phyloP scores from a whole-genome alignment of 2,329 filamentous ascomycete genomes.

The Calonectria honghensis region DNA sequence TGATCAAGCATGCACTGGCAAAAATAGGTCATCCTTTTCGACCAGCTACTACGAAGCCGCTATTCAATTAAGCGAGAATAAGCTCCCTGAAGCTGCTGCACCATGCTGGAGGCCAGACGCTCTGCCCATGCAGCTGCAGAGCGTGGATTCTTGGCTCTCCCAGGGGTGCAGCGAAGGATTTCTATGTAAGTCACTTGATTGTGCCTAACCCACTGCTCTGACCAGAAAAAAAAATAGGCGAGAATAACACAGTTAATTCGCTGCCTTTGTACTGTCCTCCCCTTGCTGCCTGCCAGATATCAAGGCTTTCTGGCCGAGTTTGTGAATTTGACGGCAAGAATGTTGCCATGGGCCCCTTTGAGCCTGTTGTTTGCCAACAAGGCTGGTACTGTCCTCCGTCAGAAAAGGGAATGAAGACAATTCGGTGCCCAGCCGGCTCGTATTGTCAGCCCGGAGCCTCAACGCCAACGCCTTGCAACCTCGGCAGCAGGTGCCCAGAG shows the following conservation, averaged over 20 bases:
- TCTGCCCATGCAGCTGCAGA: conserved; percentile 64
- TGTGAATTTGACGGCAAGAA: conserved; percentile 60
- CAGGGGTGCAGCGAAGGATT: conserved; percentile 65
- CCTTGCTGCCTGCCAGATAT: conserved; percentile 60
- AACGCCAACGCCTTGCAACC: conserved; percentile 67
- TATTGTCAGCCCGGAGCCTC: conserved; percentile 72
- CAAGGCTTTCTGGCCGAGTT: conserved; percentile 59
- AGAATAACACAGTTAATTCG: conserved; percentile 68
- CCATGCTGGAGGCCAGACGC: conserved; percentile 64
- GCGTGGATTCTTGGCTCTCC: conserved; percentile 59
- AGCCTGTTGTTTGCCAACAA: conserved; percentile 70
- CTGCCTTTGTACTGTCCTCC: conserved; percentile 67
- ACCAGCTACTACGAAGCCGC: conserved; percentile 63
- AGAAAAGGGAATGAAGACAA: conserved; percentile 60
- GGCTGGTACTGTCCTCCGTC: conserved; percentile 69
- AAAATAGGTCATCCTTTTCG: conserved; percentile 64
- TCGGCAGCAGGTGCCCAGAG: conserved; percentile 67
- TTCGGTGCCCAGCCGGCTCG: conserved; percentile 66
- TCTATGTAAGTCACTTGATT: conserved; percentile 60
- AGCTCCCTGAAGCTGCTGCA: conserved; percentile 60
- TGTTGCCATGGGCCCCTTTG: conserved; percentile 67
- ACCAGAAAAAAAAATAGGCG: conserved; percentile 54
- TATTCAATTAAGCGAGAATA: conserved; percentile 48
- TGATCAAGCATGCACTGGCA: conserved; percentile 64
- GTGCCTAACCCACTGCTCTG: not conserved